phyloP scores from a whole-genome alignment of 2,329 filamentous ascomycete species.

The Fusarium agapanthi region DNA sequence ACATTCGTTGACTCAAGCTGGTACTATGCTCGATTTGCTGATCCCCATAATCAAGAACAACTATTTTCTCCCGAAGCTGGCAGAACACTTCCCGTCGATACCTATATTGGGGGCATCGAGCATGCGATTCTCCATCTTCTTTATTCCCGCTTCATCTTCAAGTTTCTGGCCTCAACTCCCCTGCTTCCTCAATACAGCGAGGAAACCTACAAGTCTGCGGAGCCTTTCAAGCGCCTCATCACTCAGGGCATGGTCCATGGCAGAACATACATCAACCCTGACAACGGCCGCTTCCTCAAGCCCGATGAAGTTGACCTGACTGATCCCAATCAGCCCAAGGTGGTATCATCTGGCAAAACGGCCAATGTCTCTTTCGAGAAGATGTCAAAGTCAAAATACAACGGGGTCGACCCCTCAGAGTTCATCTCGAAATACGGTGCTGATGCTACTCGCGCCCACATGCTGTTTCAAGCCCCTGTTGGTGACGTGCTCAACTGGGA shows the following conservation, averaged over 20 bases:
- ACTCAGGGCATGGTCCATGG: constrained; percentile 95
- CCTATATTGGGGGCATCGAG: constrained; percentile 91
- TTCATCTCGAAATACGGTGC: constrained; percentile 81
- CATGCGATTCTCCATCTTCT: constrained; percentile 91
- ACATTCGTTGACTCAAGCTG: constrained; percentile 96
- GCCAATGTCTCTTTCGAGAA: constrained; percentile 81
- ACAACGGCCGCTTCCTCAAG: constrained; percentile 78
- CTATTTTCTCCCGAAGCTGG: constrained; percentile 71
- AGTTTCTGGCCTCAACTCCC: constrained; percentile 73
- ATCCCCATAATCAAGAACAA: constrained; percentile 69
- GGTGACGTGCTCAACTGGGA: constrained; percentile 89
- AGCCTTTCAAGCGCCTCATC: constrained; percentile 84
- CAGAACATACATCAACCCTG: constrained; percentile 79
- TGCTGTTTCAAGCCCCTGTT: constrained; percentile 88
- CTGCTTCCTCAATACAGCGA: constrained; percentile 54
- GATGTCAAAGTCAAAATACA: constrained; percentile 96
- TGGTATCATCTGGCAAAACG: constrained; percentile 67
- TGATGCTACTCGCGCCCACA: constrained; percentile 84
- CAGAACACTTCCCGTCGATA: constrained; percentile 76
- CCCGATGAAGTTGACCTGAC: constrained; percentile 76
- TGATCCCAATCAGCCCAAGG: constrained; percentile 63
- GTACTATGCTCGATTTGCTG: constrained; percentile 86
- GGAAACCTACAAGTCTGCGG: constrained; percentile 55
- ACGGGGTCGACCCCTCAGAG: constrained; percentile 82
- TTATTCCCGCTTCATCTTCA: constrained; percentile 90